Conservation (phyloP, 441 rosid genomes). For the Gossypium schwendimanii region DNA sequence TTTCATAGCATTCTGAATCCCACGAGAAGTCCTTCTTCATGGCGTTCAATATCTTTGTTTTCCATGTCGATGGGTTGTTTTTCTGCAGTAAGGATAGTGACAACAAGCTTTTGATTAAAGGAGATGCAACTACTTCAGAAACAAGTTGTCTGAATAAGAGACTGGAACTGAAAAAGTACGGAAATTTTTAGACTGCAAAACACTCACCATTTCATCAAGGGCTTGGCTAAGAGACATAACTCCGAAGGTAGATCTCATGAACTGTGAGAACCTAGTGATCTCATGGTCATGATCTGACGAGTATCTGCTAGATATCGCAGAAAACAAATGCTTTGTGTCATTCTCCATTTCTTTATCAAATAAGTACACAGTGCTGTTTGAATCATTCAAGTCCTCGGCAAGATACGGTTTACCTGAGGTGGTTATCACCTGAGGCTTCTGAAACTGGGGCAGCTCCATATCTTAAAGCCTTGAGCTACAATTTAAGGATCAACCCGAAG, state of each 20-base stretch:
- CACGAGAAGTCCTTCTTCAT: slow-evolving; percentile 66
- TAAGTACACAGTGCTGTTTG: not conserved
- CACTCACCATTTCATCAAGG: slow-evolving; percentile 54
- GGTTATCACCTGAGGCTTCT: slow-evolving; percentile 23
- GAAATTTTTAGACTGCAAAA: not conserved
- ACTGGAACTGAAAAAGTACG: not conserved
- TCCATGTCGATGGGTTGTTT: slow-evolving; percentile 44
- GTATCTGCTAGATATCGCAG: slow-evolving; percentile 23
- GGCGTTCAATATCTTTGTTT: slow-evolving; percentile 34
- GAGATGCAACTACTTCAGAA: not conserved
- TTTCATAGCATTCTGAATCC: slow-evolving; percentile 49
- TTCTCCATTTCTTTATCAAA: not conserved
- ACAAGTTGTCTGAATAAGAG: not conserved
- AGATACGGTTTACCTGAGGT: slow-evolving; percentile 31
- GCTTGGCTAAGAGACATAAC: slow-evolving; percentile 45
- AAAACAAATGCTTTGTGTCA: not conserved
- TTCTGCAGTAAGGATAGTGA: slow-evolving; percentile 18
- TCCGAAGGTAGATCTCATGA: slow-evolving; percentile 41
- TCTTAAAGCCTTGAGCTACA: slow-evolving; percentile 66
- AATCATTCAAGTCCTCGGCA: not conserved
- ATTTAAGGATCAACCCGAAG: slow-evolving; percentile 8
- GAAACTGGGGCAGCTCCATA: slow-evolving; percentile 62
- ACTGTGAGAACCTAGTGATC: slow-evolving; percentile 29
- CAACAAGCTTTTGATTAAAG: not conserved
- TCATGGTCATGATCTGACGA: slow-evolving; percentile 33